Conservation (phyloP, 257 asterid genomes). For the Apocynum venetum region DNA sequence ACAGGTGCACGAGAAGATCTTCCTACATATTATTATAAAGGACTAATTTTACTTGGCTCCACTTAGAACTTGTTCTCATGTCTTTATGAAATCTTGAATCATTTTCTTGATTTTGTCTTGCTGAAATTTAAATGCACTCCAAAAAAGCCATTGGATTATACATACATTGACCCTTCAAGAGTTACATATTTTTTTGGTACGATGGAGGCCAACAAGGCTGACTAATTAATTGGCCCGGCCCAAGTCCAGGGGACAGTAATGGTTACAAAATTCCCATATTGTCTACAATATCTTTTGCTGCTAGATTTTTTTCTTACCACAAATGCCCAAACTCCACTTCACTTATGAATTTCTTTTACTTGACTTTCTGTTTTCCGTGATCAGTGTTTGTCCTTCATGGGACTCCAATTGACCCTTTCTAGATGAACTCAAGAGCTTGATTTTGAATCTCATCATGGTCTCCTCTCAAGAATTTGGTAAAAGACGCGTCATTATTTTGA, state of each 20-base stretch:
- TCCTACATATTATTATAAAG: neutral
- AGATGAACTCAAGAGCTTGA: neutral
- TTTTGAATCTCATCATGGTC: too few relatives aligned
- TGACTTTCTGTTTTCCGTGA: neutral
- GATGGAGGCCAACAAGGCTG: neutral
- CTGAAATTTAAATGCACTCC: too few relatives aligned
- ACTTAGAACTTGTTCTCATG: too few relatives aligned
- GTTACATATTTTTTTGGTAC: neutral
- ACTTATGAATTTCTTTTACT: neutral
- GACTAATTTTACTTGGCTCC: too few relatives aligned
- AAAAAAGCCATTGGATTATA: neutral
- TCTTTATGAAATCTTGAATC: neutral
- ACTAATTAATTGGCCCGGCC: too few relatives aligned
- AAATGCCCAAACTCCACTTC: too few relatives aligned
- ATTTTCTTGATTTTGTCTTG: neutral
- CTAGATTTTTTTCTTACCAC: too few relatives aligned
- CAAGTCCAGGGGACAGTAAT: too few relatives aligned
- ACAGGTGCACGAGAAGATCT: slow-evolving; percentile 34
- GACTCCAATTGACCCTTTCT: neutral
- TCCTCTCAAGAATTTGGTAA: too few relatives aligned
- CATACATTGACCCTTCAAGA: neutral
- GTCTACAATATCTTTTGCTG: neutral
- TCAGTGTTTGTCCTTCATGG: neutral
- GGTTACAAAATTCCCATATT: neutral
- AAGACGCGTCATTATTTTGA: too few relatives aligned